These are phyloP conservation scores for Amaranthus tricolor DNA, from an alignment of 179 eudicot species.

Conservation along the genomic window DNA sequence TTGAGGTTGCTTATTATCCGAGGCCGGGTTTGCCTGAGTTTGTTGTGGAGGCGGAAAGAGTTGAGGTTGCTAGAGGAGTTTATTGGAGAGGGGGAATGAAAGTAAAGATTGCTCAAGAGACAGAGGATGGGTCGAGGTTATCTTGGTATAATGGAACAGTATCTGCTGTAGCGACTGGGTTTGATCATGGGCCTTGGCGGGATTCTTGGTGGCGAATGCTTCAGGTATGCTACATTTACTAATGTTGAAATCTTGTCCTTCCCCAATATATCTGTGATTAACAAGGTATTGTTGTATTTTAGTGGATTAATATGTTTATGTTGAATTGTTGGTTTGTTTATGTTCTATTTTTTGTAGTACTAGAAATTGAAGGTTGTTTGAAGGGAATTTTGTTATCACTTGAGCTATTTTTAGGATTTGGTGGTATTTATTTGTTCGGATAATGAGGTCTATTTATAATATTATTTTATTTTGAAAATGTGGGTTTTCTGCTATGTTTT, in stretches of 20 bases:
- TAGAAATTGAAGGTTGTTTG: not conserved
- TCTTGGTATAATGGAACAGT: conserved; percentile 67
- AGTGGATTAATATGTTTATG: no score
- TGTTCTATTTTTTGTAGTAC: not conserved
- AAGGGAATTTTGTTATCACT: no score
- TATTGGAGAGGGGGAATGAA: conserved; percentile 52
- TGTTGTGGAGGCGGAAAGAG: conserved; percentile 64
- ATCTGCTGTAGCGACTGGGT: conserved; percentile 19
- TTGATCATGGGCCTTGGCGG: conserved; percentile 39
- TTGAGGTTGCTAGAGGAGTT: conserved; percentile 35
- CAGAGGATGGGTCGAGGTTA: conserved; percentile 56
- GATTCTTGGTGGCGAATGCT: conserved; percentile 75
- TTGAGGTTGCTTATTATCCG: conserved; percentile 73
- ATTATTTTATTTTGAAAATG: no score
- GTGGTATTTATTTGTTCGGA: no score
- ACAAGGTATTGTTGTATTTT: no score
- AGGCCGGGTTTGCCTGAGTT: conserved; percentile 48
- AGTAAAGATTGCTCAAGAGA: conserved; percentile 67
- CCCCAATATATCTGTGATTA: no score
- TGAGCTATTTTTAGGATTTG: no score
- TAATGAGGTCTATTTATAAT: no score
- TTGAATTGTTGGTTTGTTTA: not conserved
- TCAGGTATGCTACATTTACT: conserved; percentile 43
- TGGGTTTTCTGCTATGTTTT: no score
- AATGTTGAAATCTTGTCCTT: not conserved